Evolutionary conservation across 441 rosid species (phyloP), one percentile per base, ranked within the genome.

Genomic region (Croton setiger): DNA sequence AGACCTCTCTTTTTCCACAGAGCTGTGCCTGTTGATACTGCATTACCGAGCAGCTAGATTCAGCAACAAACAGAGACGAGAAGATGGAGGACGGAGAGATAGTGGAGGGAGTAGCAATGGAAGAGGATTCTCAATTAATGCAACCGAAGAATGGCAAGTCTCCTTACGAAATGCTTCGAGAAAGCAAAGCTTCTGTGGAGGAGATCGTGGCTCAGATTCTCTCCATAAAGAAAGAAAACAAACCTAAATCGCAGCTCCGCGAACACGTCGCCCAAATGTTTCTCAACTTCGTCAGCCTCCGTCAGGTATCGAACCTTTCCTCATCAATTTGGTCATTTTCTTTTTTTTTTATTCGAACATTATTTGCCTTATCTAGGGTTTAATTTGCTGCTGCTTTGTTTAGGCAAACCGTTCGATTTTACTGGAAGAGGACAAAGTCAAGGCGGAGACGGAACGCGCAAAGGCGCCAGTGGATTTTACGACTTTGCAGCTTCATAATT

Each of bases 401-500:
- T 75, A 94, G 96, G 96, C 80, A 44, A 94, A 91, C 77, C 90
- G 97, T 65, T 72, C 78, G 49, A 87, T 94, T 77, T 78, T 91
- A 74, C 72, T 76, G 58, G 92, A 89, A 76, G 97, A 94, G 79
- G 97, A 89, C 63, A 81, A 76, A 60, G 86, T 78, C 71, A 94
- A 88, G 68, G 76, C 86, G 23, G 96, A 88, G 71, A 91, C 90
- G 10, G 97, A 91, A 65, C 80, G 79, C 13, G 86, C 90, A 4
- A 90, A 91, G 75, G 88, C 91, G 20, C 92, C 97, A 0, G 85
- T 92, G 63, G 97, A 94, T 70, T 83, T 85, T 63, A 87, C 96
- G 61, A 81, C 96, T 3, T 62, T 94, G 80, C 89, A 88, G 85
- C 88, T 90, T 35, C 96, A 92, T 60, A 94, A 85, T 75, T 80